Evolutionary conservation across 106 monocot species (phyloP).

Genomic region (Dendrobium chrysotoxum): DNA sequence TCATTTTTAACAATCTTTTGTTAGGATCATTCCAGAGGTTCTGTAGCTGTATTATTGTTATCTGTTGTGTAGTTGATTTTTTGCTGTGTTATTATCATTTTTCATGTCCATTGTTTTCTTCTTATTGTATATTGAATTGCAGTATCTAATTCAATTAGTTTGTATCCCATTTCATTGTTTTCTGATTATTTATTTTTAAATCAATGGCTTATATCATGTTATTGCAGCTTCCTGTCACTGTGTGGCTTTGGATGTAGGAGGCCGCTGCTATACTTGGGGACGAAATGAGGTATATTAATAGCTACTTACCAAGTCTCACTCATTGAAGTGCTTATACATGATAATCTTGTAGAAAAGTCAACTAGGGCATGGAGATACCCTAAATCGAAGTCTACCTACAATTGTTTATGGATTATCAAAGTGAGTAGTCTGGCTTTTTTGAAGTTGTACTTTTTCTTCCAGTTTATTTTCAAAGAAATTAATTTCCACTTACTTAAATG

Average conservation of each 20-base stretch:
- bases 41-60: background rate
- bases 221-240: constrained; percentile 81
- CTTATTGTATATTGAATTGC: background rate
- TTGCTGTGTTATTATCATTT: background rate
- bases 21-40: background rate
- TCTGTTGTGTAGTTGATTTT: background rate
- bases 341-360: constrained; percentile 76
- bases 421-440: constrained; percentile 25
- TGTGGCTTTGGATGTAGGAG: constrained; percentile 85
- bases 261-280: constrained; percentile 95
- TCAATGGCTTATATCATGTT: background rate
- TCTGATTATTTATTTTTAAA: background rate
- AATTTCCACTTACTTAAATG: background rate
- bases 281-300: constrained; percentile 68
- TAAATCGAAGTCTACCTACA: constrained; percentile 64
- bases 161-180: background rate
- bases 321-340: constrained; percentile 1
- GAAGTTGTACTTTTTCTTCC: background rate
- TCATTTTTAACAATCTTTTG: background rate
- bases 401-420: constrained; percentile 70
- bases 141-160: background rate
- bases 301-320: background rate
- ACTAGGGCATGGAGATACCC: constrained; percentile 81
- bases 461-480: background rate
- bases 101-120: background rate